Conservation (phyloP, 2,329 filamentous ascomycete species). For the Allantophomopsis cytisporea region DNA sequence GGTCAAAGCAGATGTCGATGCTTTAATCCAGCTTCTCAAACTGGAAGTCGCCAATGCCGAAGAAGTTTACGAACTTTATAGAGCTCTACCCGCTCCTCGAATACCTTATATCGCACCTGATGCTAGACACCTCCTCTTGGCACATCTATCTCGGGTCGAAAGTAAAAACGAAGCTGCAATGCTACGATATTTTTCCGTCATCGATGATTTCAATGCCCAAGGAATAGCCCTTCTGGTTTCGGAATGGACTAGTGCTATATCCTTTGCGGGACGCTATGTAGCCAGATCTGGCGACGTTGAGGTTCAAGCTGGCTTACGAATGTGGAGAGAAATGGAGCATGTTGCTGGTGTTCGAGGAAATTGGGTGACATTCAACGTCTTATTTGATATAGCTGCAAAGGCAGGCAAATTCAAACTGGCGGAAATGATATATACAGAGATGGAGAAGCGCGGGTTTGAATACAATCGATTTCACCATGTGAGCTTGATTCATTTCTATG, state of each 20-base stretch:
- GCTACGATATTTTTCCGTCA: conserved; percentile 69
- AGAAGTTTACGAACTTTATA: conserved; percentile 19
- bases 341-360: conserved; percentile 50
- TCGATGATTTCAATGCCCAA: conserved; percentile 71
- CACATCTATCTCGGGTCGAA: conserved; percentile 15
- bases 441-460: conserved; percentile 52
- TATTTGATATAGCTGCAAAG: conserved; percentile 82
- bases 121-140: conserved; percentile 15
- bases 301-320: conserved; percentile 53
- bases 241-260: conserved; percentile 78
- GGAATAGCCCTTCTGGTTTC: conserved; percentile 50
- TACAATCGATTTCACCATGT: conserved; percentile 74
- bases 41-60: conserved; percentile 10
- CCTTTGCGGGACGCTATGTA: conserved; percentile 64
- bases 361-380: conserved; percentile 79
- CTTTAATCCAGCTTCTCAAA: conserved; percentile 6
- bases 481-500: conserved; percentile 72
- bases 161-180: conserved; percentile 36
- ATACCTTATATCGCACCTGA: conserved; percentile 15
- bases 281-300: conserved; percentile 41
- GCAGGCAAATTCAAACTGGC: conserved; percentile 73
- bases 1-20: conserved; percentile 12
- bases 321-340: conserved; percentile 88
- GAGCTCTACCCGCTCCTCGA: conserved; percentile 17
- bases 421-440: conserved; percentile 74